phyloP scores from a whole-genome alignment of 352 stramenopile species.

The Phytophthora hybrid region DNA sequence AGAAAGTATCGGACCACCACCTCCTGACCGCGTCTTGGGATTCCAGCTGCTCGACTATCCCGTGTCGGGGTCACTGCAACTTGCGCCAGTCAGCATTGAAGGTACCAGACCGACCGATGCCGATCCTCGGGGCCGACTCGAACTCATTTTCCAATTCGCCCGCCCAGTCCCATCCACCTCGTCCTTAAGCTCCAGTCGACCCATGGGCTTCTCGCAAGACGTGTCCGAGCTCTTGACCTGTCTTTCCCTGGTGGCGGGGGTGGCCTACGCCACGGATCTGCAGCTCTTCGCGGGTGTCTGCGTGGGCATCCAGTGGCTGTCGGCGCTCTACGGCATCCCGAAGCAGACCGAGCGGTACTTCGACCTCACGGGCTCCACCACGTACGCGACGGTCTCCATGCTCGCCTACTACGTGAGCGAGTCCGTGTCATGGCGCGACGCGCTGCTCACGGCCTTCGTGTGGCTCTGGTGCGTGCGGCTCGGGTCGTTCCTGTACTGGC shows the following conservation, averaged over 20 bases:
- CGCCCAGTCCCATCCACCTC: not conserved
- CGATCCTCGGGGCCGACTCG: not conserved
- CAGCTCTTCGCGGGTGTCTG: conserved; percentile 56
- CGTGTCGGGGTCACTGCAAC: conserved; percentile 5
- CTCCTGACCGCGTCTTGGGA: not conserved
- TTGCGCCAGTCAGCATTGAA: conserved; percentile 4
- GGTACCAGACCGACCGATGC: not conserved
- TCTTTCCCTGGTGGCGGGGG: conserved; percentile 45
- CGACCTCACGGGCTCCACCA: conserved; percentile 77
- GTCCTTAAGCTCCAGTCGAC: not conserved
- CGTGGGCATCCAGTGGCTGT: conserved; percentile 70
- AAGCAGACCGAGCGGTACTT: conserved; percentile 79
- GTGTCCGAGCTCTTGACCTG: conserved; percentile 49
- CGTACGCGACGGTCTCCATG: conserved; percentile 61
- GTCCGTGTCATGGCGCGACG: conserved; percentile 52
- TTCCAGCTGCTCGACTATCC: conserved; percentile 1
- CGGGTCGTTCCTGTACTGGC: conserved; percentile 74
- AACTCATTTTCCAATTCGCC: conserved; percentile 5
- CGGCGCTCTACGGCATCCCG: conserved; percentile 65
- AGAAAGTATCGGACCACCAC: not conserved
- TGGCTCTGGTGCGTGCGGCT: conserved; percentile 75
- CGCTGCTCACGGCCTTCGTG: conserved; percentile 68
- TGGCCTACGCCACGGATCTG: conserved; percentile 51
- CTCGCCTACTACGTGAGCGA: conserved; percentile 45
- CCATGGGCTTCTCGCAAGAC: conserved; percentile 53